A percentile compares a stretch with the other conserved stretches of the same genome.
These are phyloP conservation scores for Barnettozyma siamensis DNA, from an alignment of 805 yeast species.

Conservation along the genomic window DNA sequence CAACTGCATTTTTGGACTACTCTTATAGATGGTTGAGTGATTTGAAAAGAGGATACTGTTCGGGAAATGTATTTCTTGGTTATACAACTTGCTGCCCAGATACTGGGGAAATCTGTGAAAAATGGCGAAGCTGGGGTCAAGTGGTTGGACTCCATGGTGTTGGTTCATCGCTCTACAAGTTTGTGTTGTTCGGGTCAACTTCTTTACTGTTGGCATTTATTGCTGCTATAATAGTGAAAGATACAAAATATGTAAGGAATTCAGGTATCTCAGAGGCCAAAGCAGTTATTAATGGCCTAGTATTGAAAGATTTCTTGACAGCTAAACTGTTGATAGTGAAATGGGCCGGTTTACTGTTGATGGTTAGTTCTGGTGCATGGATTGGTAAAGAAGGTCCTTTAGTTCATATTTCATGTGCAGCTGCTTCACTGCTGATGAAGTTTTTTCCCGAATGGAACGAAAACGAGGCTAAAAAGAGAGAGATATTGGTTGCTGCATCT, in stretches of 20 bases:
- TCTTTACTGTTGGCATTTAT: conserved; percentile 34
- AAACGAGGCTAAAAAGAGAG: conserved; percentile 60
- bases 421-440: conserved; percentile 36
- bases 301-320: conserved; percentile 48
- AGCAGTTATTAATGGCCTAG: conserved; percentile 60
- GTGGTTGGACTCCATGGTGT: conserved; percentile 24
- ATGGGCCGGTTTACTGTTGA: conserved; percentile 51
- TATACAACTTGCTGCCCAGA: conserved; percentile 29
- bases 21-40: conserved; percentile 46
- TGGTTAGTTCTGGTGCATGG: conserved; percentile 75
- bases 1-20: conserved; percentile 45
- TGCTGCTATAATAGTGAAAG: conserved; percentile 27
- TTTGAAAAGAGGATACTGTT: conserved; percentile 47
- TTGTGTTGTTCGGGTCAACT: conserved; percentile 32
- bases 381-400: conserved; percentile 85
- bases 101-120: conserved; percentile 28
- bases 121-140: conserved; percentile 30
- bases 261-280: conserved; percentile 76
- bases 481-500: conserved; percentile 64
- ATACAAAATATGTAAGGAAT: conserved; percentile 35
- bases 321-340: conserved; percentile 48
- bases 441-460: conserved; percentile 25
- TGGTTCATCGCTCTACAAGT: conserved; percentile 28
- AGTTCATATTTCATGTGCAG: conserved; percentile 70
- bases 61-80: conserved; percentile 24